Evolutionary conservation across 306 rosid genomes (phyloP), one percentile per base, ranked within the genome.

Genomic region (Dryas octopetala): DNA sequence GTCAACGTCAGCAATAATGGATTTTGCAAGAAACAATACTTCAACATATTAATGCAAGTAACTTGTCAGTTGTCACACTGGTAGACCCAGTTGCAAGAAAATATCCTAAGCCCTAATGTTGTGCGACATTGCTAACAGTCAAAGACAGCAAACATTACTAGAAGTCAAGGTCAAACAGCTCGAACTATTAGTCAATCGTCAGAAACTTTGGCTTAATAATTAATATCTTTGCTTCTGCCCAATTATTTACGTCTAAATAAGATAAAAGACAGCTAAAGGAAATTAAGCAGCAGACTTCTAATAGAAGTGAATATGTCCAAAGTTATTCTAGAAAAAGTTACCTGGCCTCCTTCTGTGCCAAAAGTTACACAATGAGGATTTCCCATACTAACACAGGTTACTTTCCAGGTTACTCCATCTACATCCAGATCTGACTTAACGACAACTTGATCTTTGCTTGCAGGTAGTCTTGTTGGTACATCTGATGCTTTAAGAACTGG

Each of bases 321-420:
- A 66, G 45, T 32, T 71, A 53, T 68, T 55, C 61, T 40, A 66
- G 38, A 15, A 82, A 81, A 51, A 54, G 68, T 44, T 55, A 95
- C 99, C 97, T 86, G 89, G 54, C 49, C 84, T 76, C 61, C 92
- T 62, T 85, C 84, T 59, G 84, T 79, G 26, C 97, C 84, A 83
- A 89, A 90, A 13, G 95, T 85, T 54, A 95, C 62, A 49, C 98
- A 91, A 59, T 95, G 98, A 55, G 98, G 98, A 83, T 95, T 95
- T 82, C 98, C 98, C 97, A 91, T 90, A 75, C 98, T 86, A 76
- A 95, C 98, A 86, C 99, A 95, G 52, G 97, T 92, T 32, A 92
- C 97, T 44, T 83, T 83, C 99, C 99, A 95, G 74, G 83, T 83
- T 61, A 76, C 86, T 76, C 97, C 99, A 81, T 90, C 92, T 23